A percentile compares a stretch with the other conserved stretches of the same genome.
These are phyloP conservation scores for Pseudognaphalium luteoalbum DNA, from an alignment of 129 eudicot species.

Conservation along the genomic window DNA sequence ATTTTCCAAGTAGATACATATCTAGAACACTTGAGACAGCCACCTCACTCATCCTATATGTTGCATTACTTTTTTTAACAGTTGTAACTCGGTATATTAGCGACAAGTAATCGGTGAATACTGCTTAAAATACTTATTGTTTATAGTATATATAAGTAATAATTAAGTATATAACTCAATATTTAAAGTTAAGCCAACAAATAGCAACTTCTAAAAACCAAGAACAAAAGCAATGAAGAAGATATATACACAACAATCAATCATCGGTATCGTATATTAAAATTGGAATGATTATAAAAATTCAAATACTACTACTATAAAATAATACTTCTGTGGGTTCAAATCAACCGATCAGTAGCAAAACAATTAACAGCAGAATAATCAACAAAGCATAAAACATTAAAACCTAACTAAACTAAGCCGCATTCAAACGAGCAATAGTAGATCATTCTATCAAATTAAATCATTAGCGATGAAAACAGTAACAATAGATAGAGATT, in stretches of 20 bases:
- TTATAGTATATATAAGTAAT: not conserved
- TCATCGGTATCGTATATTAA: not conserved
- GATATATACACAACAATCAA: not conserved
- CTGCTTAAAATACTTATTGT: not conserved
- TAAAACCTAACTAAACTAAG: not conserved
- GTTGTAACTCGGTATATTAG: not conserved
- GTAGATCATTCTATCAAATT: not conserved
- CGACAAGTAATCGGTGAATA: not conserved
- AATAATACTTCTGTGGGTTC: not conserved
- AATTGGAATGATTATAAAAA: too few species aligned
- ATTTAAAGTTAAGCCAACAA: too few species aligned
- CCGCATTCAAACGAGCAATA: not conserved
- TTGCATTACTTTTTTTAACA: not conserved
- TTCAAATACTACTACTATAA: too few species aligned
- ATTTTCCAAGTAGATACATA: not conserved
- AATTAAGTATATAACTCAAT: too few species aligned
- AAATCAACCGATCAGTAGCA: conserved; percentile 12
- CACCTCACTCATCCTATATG: not conserved
- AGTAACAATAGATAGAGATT: not conserved
- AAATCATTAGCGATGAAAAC: not conserved
- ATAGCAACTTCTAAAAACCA: too few species aligned
- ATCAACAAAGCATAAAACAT: not conserved
- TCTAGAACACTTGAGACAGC: not conserved
- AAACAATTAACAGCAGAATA: not conserved
- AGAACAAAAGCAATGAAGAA: not conserved